Conservation (phyloP, 1,139 yeast genomes). For the Kodamaea fungicola region DNA sequence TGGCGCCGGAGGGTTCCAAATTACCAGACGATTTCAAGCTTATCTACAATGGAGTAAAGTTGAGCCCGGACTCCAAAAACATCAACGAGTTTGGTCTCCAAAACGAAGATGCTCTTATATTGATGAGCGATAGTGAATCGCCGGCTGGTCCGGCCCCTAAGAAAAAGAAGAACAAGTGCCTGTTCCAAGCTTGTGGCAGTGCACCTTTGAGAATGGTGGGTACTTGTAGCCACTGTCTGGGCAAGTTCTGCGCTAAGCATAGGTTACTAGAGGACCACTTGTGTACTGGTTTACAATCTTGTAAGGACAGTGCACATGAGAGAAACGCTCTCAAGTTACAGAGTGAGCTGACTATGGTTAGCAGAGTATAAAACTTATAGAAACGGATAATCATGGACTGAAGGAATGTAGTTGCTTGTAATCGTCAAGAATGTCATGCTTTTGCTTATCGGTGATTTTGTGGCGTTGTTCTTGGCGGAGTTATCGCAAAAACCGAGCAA, state of each 20-base stretch:
- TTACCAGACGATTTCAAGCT: constrained; percentile 45
- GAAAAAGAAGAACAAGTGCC: constrained; percentile 60
- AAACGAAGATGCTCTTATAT: constrained; percentile 33
- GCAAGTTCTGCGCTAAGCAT: constrained; percentile 85
- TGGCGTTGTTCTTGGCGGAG: too few species aligned
- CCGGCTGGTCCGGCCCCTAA: constrained; percentile 23
- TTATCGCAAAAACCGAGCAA: too few species aligned
- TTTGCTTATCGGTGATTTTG: neutral
- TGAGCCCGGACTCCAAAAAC: constrained; percentile 30
- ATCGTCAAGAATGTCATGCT: constrained; percentile 2
- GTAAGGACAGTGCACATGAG: constrained; percentile 76
- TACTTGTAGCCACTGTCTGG: constrained; percentile 81
- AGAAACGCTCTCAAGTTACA: constrained; percentile 31
- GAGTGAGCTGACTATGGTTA: constrained; percentile 40
- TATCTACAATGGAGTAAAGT: constrained; percentile 50
- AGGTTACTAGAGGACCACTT: constrained; percentile 81
- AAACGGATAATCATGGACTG: neutral
- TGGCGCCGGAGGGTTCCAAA: constrained; percentile 31
- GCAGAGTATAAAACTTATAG: constrained; percentile 21
- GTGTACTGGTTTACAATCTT: constrained; percentile 72
- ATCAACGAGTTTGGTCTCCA: constrained; percentile 22
- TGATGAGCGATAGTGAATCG: constrained; percentile 38
- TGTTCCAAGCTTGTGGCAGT: constrained; percentile 58
- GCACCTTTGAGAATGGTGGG: constrained; percentile 82
- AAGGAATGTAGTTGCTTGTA: neutral